These are phyloP conservation scores for Kuraishia ogatae DNA, from an alignment of 805 yeast genomes.

Conservation along the genomic window DNA sequence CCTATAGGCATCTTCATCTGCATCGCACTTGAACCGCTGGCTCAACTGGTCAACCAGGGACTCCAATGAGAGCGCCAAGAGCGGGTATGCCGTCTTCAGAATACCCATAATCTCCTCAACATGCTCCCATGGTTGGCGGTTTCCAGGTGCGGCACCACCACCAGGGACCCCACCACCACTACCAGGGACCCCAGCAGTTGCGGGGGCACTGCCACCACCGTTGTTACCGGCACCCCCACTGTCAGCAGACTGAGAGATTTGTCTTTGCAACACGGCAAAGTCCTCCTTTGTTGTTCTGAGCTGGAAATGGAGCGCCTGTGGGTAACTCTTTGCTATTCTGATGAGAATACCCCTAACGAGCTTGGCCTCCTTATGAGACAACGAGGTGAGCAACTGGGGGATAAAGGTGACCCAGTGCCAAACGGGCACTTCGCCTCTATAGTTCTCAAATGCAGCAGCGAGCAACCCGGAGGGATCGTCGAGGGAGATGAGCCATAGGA, in stretches of 20 bases:
- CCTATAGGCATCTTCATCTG: constrained; percentile 95
- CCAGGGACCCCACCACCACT: constrained; percentile 8
- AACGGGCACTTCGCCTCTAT: constrained; percentile 93
- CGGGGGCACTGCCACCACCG: background rate
- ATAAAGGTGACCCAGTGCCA: constrained; percentile 99
- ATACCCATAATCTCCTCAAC: constrained; percentile 91
- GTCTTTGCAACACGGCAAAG: constrained; percentile 78
- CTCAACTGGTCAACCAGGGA: constrained; percentile 92
- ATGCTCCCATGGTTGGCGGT: constrained; percentile 84
- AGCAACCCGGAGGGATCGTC: constrained; percentile 80
- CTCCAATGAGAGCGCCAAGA: constrained; percentile 85
- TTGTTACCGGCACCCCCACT: background rate
- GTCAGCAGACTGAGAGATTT: constrained; percentile 28
- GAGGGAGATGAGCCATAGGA: constrained; percentile 86
- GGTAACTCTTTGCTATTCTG: constrained; percentile 91
- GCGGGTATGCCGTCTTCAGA: constrained; percentile 91
- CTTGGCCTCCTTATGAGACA: constrained; percentile 86
- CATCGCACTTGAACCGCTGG: constrained; percentile 85
- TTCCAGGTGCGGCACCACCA: constrained; percentile 15
- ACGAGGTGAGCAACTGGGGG: constrained; percentile 84
- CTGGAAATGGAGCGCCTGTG: constrained; percentile 96
- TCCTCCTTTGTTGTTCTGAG: constrained; percentile 93
- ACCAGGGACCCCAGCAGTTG: background rate
- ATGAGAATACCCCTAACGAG: constrained; percentile 83
- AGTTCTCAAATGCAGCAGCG: constrained; percentile 82